Evolutionary conservation across 2,329 filamentous ascomycete species (phyloP).

Genomic region (Colletotrichum incanum): DNA sequence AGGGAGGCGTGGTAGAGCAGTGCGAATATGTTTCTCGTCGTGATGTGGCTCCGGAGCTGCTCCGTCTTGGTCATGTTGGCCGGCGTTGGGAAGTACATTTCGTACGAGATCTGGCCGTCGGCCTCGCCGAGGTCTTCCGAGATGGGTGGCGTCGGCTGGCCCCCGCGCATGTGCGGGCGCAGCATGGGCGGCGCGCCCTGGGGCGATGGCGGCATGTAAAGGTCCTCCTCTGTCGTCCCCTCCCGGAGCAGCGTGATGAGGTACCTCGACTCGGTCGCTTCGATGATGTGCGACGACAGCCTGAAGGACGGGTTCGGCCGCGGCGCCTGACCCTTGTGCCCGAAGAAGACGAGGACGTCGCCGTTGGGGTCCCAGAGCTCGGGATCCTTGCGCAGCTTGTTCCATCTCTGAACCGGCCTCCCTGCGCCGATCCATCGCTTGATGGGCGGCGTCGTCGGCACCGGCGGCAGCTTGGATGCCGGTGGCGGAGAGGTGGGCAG

Average conservation of each 20-base stretch:
- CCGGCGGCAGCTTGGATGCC: slow-evolving; percentile 46
- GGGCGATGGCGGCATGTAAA: slow-evolving; percentile 61
- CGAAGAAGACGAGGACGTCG: slow-evolving; percentile 72
- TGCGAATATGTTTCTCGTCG: slow-evolving; percentile 79
- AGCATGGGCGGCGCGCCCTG: slow-evolving; percentile 59
- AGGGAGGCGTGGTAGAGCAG: slow-evolving; percentile 75
- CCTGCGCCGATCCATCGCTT: slow-evolving; percentile 70
- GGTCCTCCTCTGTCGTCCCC: slow-evolving; percentile 66
- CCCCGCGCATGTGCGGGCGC: slow-evolving; percentile 49
- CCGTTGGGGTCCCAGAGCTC: slow-evolving; percentile 75
- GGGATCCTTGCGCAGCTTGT: slow-evolving; percentile 72
- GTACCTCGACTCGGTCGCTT: slow-evolving; percentile 69
- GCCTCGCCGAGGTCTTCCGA: slow-evolving; percentile 63
- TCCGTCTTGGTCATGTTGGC: slow-evolving; percentile 62
- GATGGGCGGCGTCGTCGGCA: slow-evolving; percentile 56
- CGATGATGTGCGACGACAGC: slow-evolving; percentile 71
- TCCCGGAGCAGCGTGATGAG: slow-evolving; percentile 69
- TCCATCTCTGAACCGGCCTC: slow-evolving; percentile 66
- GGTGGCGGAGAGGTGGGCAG: slow-evolving; percentile 43
- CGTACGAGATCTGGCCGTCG: slow-evolving; percentile 72
- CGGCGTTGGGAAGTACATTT: slow-evolving; percentile 76
- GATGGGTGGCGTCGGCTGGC: slow-evolving; percentile 61
- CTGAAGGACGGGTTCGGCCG: slow-evolving; percentile 69
- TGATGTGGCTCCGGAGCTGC: slow-evolving; percentile 72
- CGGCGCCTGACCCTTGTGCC: slow-evolving; percentile 60